Conservation (phyloP, 1,284 basidiomycete genomes). For the Psilocybe mexicana region DNA sequence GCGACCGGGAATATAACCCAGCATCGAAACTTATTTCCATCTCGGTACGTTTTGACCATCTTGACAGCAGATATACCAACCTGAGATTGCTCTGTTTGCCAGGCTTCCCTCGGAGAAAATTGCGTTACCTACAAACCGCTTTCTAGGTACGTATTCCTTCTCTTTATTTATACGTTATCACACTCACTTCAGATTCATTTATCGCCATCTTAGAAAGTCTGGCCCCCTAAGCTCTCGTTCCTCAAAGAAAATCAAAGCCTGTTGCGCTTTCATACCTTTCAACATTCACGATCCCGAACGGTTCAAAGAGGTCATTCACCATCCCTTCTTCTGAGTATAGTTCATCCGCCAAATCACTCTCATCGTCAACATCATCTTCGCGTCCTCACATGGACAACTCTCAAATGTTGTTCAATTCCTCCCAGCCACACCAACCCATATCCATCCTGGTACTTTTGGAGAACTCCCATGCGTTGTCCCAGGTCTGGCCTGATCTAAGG, state of each 20-base stretch:
- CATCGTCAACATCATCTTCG: neutral
- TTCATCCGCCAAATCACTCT: neutral
- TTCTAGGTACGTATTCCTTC: conserved; percentile 6
- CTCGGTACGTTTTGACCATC: neutral
- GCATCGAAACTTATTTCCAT: neutral
- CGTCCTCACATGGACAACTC: conserved; percentile 3
- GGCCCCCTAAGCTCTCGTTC: conserved; percentile 42
- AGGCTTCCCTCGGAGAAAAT: conserved; percentile 1
- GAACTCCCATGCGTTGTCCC: conserved; percentile 52
- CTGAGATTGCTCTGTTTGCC: conserved; percentile 1
- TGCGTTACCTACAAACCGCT: neutral
- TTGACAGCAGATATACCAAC: conserved; percentile 7
- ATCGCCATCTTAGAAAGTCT: conserved; percentile 36
- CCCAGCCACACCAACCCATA: conserved; percentile 41
- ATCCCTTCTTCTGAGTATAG: neutral
- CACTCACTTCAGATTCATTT: conserved; percentile 6
- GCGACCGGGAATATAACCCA: neutral
- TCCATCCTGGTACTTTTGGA: conserved; percentile 60
- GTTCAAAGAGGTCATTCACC: neutral
- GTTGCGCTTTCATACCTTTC: conserved; percentile 8
- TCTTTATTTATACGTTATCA: conserved; percentile 9
- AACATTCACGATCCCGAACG: neutral
- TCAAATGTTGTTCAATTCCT: conserved; percentile 30
- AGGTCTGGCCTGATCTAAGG: conserved; percentile 56
- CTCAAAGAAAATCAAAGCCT: conserved; percentile 12